Base-by-base conservation (phyloP, 2,329 filamentous ascomycete species). In the Bipolaris cookei region DNA sequence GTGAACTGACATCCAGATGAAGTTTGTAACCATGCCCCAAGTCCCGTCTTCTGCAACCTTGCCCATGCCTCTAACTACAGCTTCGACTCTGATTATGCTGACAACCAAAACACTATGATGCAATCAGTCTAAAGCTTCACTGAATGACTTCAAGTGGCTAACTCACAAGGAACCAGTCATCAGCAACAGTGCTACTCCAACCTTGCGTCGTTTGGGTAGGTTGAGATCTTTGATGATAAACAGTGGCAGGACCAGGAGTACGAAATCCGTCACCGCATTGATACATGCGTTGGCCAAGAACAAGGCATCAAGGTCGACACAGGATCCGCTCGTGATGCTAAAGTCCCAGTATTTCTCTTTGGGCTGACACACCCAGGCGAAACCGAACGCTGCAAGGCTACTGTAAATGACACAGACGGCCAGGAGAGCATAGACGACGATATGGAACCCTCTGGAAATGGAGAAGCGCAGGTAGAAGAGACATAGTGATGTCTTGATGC, bases 141-240 rank as follows among this genome's bases (percentile, higher is more conserved):
- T 18, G 18, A 7, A 54, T 6, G 10, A 11, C 7, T 38, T 8
- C 3, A 14, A 11, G 3, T 20, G n/a, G 7, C 2, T 5, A 4
- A 62, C 63, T 51, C 54, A 65, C 63, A 63, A 60, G 10, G 63
- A 65, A 6, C 61, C 63, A 18, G 58, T 60, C 58, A 62, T 62
- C 14, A 65, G 52, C 3, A 65, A 48, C 14, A 58, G 14, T 20
- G 48, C 61, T 7, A 67, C 58, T 3, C 59, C 55, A n/a, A 66
- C 18, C 32, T 69, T 71, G 11, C 58, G 43, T 2, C 48, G 43
- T 7, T 35, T 10, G 2, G 58, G 60, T 5, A 70, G 61, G 11
- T 62, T 57, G 11, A 70, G 41, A 8, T 61, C 58, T n/a, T 56
- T 56, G 6, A 71, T 58, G 14, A 67, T 64, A 30, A 62, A 61